Evolutionary conservation across 768 basidiomycete genomes (phyloP).

Genomic region (Amanita subjunquillea): DNA sequence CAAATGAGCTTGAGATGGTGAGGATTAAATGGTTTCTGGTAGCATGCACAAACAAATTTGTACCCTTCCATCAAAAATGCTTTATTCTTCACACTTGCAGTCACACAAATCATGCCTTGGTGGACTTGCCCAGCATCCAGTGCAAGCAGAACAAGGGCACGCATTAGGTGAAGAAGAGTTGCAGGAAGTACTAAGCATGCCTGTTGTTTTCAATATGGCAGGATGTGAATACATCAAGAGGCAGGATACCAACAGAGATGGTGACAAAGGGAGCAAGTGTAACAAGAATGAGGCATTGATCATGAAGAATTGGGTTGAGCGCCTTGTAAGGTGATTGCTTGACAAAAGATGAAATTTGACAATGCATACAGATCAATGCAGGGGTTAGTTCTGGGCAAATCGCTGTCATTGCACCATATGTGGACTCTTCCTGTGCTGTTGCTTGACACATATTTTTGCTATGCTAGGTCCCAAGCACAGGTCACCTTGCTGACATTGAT

Average conservation of each 20-base stretch:
- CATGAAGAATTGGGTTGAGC: slow-evolving; percentile 74
- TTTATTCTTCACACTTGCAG: slow-evolving; percentile 65
- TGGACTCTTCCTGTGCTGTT: background rate
- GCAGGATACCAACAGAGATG: slow-evolving; percentile 40
- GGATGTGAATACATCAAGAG: slow-evolving; percentile 92
- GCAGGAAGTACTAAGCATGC: slow-evolving; percentile 62
- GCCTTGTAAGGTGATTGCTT: slow-evolving; percentile 39
- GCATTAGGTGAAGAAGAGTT: slow-evolving; percentile 43
- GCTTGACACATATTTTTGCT: background rate
- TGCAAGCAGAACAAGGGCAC: slow-evolving; percentile 14
- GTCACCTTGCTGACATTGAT: slow-evolving; percentile 77
- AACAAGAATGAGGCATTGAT: slow-evolving; percentile 94
- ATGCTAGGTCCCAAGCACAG: slow-evolving; percentile 80
- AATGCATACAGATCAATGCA: background rate
- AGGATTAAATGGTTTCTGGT: background rate
- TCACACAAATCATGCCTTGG: slow-evolving; percentile 68
- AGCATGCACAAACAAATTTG: slow-evolving; percentile 90
- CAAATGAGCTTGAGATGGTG: background rate
- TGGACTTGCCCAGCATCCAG: slow-evolving; percentile 50
- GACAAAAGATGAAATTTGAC: background rate
- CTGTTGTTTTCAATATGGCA: slow-evolving; percentile 86
- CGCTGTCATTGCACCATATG: slow-evolving; percentile 53
- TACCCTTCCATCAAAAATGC: slow-evolving; percentile 70
- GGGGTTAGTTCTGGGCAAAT: slow-evolving; percentile 46
- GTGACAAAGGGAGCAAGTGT: slow-evolving; percentile 83